Percentiles rank a stretch among this genome's conserved stretches.
These are phyloP conservation scores for Yarrowia sp. DNA, from an alignment of 805 yeast species.

Conservation along the genomic window DNA sequence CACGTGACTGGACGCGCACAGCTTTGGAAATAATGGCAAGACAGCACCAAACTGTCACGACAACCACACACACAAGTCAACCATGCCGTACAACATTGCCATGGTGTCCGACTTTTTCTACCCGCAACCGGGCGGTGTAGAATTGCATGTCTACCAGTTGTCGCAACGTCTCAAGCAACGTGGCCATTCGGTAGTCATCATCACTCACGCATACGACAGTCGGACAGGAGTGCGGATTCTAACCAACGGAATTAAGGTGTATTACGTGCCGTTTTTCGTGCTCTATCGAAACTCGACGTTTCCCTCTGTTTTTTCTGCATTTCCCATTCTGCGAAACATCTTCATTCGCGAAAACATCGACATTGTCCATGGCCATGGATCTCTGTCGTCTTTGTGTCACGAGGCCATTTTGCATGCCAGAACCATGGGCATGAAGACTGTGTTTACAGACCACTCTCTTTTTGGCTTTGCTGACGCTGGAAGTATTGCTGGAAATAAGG, in stretches of 20 bases:
- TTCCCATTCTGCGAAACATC: slow-evolving; percentile 82
- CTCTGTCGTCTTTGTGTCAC: slow-evolving; percentile 78
- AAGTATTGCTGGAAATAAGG: slow-evolving; percentile 80
- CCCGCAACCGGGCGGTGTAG: slow-evolving; percentile 99
- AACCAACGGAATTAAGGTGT: slow-evolving; percentile 88
- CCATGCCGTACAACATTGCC: slow-evolving; percentile 20
- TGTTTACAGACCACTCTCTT: slow-evolving; percentile 92
- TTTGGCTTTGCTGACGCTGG: slow-evolving; percentile 90
- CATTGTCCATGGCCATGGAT: slow-evolving; percentile 93
- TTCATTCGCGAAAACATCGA: slow-evolving; percentile 81
- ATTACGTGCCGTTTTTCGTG: slow-evolving; percentile 78
- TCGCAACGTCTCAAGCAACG: slow-evolving; percentile 69
- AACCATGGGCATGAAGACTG: slow-evolving; percentile 87
- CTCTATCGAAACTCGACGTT: slow-evolving; percentile 80
- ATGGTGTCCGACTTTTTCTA: slow-evolving; percentile 97
- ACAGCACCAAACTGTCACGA: not conserved
- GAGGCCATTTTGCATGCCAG: slow-evolving; percentile 90
- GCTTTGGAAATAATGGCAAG: not conserved
- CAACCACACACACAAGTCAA: not conserved
- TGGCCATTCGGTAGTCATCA: slow-evolving; percentile 81
- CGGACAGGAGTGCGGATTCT: slow-evolving; percentile 78
- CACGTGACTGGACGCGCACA: slow-evolving; percentile 11
- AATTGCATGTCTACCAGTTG: slow-evolving; percentile 87
- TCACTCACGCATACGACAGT: slow-evolving; percentile 85
- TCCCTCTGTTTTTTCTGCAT: slow-evolving; percentile 84